Evolutionary conservation across 768 basidiomycete species (phyloP), one percentile per base, ranked within the genome.

Genomic region (Mycena vulgaris): DNA sequence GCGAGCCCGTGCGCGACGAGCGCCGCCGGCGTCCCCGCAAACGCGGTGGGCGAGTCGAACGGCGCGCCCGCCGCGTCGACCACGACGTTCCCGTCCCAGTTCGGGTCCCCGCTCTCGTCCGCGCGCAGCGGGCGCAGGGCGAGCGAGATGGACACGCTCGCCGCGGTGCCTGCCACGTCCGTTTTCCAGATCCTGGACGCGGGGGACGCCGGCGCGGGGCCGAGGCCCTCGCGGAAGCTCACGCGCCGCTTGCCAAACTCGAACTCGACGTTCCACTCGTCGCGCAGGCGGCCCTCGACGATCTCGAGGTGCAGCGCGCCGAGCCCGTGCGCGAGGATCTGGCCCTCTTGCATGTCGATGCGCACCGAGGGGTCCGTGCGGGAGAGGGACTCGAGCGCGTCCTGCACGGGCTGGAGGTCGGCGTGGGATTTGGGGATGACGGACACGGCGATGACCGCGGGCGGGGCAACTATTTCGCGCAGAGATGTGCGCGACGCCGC

Each of bases 281-380:
- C 90, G 61, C 84, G 86, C 30, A 96, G 83, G 48, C 95, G 87
- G n/a, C 90, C 89, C 80, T 94, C 93, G 13, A 95, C 86, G 63
- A 96, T 95, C 79, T 96, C 95, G n/a, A 96, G 87, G 76, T 96
- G 95, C 16, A 96, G 86, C 33, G 93, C 89, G 17, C 95, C 95
- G 47, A 96, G 88, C 2, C 95, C 95, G 73, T 96, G 93, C 1
- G 95, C 86, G 33, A 96, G 86, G 37, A 95, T 83, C 75, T 96
- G 95, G 1, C 94, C 95, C 72, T 96, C 95, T 63, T 93, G 91
- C 3, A 84, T 82, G 62, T 95, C 95, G 33, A 91, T 84, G 23
- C 95, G 91, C 31, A 95, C 89, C 0, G 94, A 95, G n/a, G 95
- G 95, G 76, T 96, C 95, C 1, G 95, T 96, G n/a, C 95, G 91